Conservation (phyloP, 176 grass and related monocot genomes). For the Eleusine indica region DNA sequence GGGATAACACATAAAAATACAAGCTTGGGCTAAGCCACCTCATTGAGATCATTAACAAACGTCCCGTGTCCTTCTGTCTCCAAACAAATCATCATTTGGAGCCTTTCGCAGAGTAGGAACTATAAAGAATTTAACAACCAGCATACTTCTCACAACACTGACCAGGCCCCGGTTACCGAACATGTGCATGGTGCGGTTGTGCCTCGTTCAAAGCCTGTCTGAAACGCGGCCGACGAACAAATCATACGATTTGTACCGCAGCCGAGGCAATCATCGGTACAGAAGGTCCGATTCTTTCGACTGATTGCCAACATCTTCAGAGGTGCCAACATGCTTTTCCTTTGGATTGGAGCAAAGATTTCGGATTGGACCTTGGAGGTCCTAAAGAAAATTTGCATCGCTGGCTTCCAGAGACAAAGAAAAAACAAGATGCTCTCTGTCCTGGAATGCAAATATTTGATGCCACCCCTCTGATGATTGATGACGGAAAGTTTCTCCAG, state of each 20-base stretch:
- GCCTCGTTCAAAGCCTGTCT: not conserved
- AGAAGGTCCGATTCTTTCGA: slow-evolving; percentile 36
- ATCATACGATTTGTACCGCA: slow-evolving; percentile 14
- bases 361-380: slow-evolving; percentile 42
- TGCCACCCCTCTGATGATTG: slow-evolving; percentile 26
- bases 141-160: slow-evolving; percentile 15
- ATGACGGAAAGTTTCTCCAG: slow-evolving; percentile 32
- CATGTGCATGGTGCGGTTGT: slow-evolving; percentile 41
- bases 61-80: slow-evolving; percentile 16
- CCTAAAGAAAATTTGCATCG: slow-evolving; percentile 43
- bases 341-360: slow-evolving; percentile 41
- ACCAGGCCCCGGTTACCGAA: slow-evolving; percentile 26
- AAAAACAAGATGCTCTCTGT: slow-evolving; percentile 52
- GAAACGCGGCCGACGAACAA: slow-evolving; percentile 32
- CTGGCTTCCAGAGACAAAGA: slow-evolving; percentile 37
- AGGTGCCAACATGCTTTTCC: slow-evolving; percentile 37
- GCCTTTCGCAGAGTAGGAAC: not conserved
- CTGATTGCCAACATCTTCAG: slow-evolving; percentile 37
- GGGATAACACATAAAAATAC: slow-evolving; percentile 41
- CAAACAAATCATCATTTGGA: slow-evolving; percentile 27
- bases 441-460: slow-evolving; percentile 39
- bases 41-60: slow-evolving; percentile 31
- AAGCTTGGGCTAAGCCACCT: slow-evolving; percentile 30
- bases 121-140: slow-evolving; percentile 37
- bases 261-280: slow-evolving; percentile 32